phyloP scores from a whole-genome alignment of 148 eudicot genomes.

The Rhododendron griersonianum region DNA sequence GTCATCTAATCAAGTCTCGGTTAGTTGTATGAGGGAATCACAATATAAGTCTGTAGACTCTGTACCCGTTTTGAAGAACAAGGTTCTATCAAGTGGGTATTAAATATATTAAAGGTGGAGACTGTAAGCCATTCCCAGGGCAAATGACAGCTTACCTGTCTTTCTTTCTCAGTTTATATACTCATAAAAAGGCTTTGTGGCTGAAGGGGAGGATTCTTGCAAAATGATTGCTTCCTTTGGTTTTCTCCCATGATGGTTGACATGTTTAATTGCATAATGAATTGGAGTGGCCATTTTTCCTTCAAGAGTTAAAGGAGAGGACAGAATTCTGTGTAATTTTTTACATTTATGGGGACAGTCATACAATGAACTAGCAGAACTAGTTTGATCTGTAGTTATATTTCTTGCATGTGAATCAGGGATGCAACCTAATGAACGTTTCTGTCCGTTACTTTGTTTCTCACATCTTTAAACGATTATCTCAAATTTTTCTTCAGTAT shows the following conservation, averaged over 20 bases:
- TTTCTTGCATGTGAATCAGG: background rate
- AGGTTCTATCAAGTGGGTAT: background rate
- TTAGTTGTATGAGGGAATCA: background rate
- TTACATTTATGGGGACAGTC: background rate
- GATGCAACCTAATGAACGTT: background rate
- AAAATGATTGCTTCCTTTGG: background rate
- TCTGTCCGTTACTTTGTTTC: background rate
- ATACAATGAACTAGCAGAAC: background rate
- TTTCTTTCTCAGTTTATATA: background rate
- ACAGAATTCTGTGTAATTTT: background rate
- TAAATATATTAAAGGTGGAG: background rate
- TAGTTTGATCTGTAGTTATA: background rate
- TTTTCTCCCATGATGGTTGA: background rate
- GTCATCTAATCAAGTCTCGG: background rate
- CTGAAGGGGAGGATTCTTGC: background rate
- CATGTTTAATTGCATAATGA: background rate
- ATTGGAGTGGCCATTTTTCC: background rate
- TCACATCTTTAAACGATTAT: background rate
- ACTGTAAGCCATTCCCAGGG: background rate
- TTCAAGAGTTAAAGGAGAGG: background rate
- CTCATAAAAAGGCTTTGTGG: background rate
- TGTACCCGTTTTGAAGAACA: background rate
- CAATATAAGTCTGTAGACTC: background rate
- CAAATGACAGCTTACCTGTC: background rate
- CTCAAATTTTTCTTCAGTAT: constrained; percentile 39